Percentiles rank a stretch among this genome's conserved stretches.
Conservation (phyloP, 78 protist species). For the Tieghemostelium lacteum region DNA sequence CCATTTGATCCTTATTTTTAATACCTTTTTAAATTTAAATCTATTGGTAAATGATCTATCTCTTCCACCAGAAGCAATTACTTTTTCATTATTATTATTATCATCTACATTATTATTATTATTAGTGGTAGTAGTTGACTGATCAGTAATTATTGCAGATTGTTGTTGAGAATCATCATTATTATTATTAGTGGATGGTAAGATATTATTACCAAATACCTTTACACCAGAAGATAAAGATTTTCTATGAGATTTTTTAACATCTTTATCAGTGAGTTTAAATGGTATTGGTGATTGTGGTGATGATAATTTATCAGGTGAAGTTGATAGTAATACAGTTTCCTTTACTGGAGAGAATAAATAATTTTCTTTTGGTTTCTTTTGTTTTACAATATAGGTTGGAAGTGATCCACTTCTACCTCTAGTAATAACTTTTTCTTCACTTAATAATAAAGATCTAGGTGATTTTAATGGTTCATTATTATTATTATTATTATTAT, state of each 20-base stretch:
- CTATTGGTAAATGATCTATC: constrained; percentile 45
- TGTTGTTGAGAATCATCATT: not conserved
- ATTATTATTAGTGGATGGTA: too few relatives aligned
- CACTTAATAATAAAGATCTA: not conserved
- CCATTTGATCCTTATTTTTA: constrained; percentile 43
- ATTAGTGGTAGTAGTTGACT: not conserved
- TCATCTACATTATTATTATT: too few relatives aligned
- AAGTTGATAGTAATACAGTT: not conserved
- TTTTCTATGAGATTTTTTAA: too few relatives aligned
- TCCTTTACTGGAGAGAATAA: not conserved
- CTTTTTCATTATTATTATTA: too few relatives aligned
- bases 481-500: not conserved
- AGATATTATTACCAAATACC: not conserved
- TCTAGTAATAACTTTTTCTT: constrained; percentile 1
- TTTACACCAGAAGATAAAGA: not conserved
- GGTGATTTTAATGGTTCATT: constrained; percentile 4
- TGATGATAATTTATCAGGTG: not conserved
- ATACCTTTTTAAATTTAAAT: constrained; percentile 1
- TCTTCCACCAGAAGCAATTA: not conserved
- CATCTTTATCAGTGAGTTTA: too few relatives aligned
- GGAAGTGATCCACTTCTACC: constrained; percentile 76
- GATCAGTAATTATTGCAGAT: not conserved
- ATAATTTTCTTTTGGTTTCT: not conserved
- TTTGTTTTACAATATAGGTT: not conserved
- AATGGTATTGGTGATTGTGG: not conserved